These are phyloP conservation scores for Trichoderma erinaceum DNA, from an alignment of 495 filamentous ascomycete species.

Conservation along the genomic window DNA sequence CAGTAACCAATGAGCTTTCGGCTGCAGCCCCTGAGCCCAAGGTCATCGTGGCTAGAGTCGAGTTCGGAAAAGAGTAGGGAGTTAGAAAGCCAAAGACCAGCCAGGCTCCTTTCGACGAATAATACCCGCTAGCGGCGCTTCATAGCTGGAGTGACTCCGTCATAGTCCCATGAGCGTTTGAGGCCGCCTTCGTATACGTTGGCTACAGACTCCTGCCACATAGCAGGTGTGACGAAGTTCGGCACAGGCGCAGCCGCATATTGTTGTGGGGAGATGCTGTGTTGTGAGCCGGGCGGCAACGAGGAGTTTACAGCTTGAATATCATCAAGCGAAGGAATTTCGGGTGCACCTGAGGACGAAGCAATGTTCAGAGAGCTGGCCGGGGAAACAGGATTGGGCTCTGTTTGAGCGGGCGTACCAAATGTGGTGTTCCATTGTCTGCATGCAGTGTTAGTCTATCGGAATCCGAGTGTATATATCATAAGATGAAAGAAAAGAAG, in stretches of 20 bases:
- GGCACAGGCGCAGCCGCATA: slow-evolving; percentile 48
- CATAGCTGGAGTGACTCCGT: slow-evolving; percentile 19
- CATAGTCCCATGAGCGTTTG: slow-evolving; percentile 69
- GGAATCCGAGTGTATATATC: neutral
- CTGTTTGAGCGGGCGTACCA: slow-evolving; percentile 53
- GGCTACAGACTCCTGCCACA: slow-evolving; percentile 96
- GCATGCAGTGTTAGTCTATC: neutral
- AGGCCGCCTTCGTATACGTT: slow-evolving; percentile 75
- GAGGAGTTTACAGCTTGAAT: slow-evolving; percentile 43
- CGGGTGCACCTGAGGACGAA: slow-evolving; percentile 42
- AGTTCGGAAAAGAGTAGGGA: neutral
- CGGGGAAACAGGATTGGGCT: slow-evolving; percentile 33
- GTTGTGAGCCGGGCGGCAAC: slow-evolving; percentile 47
- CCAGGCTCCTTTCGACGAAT: neutral
- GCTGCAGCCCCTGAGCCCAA: neutral
- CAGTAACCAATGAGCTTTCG: neutral
- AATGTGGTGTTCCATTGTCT: slow-evolving; percentile 94
- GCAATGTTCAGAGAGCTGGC: slow-evolving; percentile 38
- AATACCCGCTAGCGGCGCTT: neutral
- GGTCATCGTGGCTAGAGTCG: neutral
- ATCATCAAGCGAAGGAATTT: slow-evolving; percentile 46
- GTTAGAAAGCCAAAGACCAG: neutral
- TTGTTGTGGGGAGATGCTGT: slow-evolving; percentile 46
- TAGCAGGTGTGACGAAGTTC: slow-evolving; percentile 79
- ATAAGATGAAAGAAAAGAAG: neutral